Conservation (phyloP, 371 early-diverging fungal genomes). For the Chytridium lagenaria region DNA sequence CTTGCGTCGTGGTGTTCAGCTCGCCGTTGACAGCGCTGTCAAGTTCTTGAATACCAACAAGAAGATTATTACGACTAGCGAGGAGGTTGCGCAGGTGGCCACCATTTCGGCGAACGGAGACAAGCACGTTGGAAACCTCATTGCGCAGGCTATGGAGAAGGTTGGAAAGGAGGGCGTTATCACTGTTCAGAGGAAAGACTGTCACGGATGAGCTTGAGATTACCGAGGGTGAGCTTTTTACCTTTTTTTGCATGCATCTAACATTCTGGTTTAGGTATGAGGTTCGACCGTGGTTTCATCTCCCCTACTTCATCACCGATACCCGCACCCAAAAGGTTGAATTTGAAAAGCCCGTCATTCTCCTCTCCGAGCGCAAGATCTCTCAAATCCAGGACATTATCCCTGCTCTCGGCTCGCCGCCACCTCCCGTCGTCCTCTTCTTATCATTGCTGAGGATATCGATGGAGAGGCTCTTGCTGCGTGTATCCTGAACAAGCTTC, state of each 20-base stretch:
- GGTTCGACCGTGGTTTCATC: constrained; percentile 98
- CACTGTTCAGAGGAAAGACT: constrained; percentile 98
- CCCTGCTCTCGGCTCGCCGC: constrained; percentile 93
- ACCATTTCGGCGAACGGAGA: constrained; percentile 99
- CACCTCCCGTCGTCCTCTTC: constrained; percentile 91
- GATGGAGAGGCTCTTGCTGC: constrained; percentile 99
- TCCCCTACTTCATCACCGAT: constrained; percentile 98
- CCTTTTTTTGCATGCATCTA: neutral
- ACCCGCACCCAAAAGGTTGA: constrained; percentile 96
- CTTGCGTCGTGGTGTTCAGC: constrained; percentile 93
- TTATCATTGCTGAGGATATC: constrained; percentile 96
- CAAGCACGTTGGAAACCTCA: constrained; percentile 90
- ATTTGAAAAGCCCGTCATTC: constrained; percentile 96
- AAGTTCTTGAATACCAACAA: constrained; percentile 77
- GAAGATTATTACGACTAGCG: constrained; percentile 89
- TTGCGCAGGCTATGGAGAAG: constrained; percentile 98
- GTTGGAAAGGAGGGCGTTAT: constrained; percentile 99
- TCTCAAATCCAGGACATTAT: constrained; percentile 92
- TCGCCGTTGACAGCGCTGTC: constrained; percentile 91
- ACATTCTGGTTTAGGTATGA: constrained; percentile 77
- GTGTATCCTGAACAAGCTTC: constrained; percentile 97
- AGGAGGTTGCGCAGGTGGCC: constrained; percentile 96
- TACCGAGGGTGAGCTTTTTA: constrained; percentile 74
- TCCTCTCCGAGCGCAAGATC: constrained; percentile 97
- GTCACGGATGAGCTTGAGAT: constrained; percentile 95